Evolutionary conservation across 805 yeast species (phyloP), one percentile per base, ranked within the genome.

Genomic region (Kluyveromyces lactis): DNA sequence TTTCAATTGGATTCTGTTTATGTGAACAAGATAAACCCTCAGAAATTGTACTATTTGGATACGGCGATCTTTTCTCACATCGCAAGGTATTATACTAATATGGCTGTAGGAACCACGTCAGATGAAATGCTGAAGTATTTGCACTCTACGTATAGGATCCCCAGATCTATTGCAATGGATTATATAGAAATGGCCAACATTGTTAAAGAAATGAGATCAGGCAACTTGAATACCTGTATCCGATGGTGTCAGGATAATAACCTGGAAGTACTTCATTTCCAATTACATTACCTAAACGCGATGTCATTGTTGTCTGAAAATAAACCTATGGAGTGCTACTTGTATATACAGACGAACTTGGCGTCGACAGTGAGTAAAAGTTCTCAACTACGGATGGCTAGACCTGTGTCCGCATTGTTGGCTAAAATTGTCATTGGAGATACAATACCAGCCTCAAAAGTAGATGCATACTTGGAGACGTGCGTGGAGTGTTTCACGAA

Each of bases 1-100:
- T 54, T 56, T 39, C 57, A 60, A 9, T 38, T 64, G 8, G 62
- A 58, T 34, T 53, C 57, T 24, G 60, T 61, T 9, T 64, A 64
- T 35, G 47, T 56, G n/a, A 56, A 64, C 37, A 56, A 53, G 33
- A 45, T 66, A 26, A 50, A 56, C 2, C 42, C 49, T 4, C 46
- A 41, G 16, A 44, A 49, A 16, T 47, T 49, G 39, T 38, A 43
- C 8, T 45, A 55, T 26, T 58, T 72, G 16, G 62, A 68, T 26
- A 53, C 55, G 13, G 75, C 75, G 1, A 61, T 74, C 8, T 64
- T 66, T 16, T 57, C 65, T 41, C 78, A 74, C 47, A 52, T 74
- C 16, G 53, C 69, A 9, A 58, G 77, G n/a, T 65, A 64, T 40
- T 24, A 24, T 26, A 26, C 37, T 4, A 75, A 73, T n/a, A 65